Base-by-base conservation (phyloP, 768 basidiomycete species). In the Tricholomella constricta region DNA sequence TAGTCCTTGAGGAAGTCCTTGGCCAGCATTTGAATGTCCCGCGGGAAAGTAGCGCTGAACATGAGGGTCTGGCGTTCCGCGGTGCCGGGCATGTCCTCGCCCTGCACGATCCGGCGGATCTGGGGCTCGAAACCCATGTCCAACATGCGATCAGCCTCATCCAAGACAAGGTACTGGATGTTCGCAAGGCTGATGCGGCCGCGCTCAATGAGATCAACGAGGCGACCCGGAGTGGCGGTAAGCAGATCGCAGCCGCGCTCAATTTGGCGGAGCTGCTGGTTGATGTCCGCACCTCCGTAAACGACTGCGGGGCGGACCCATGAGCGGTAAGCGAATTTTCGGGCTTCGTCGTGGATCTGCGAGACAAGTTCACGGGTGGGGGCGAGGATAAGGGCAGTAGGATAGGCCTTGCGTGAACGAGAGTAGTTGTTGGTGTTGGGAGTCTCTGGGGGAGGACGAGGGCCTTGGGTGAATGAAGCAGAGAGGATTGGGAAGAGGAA, bases 71-170 rank as follows among this genome's bases (percentile, higher is more conserved):
- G 97, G 57, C 97, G 90, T 11, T 94, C 86, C 23, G 81, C 74
- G 12, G 88, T 84, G 41, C 86, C 89, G n/a, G 97, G 94, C 97
- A 99, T 99, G 69, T 99, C 97, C 65, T 94, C 94, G 62, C 91
- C 91, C 72, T 99, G 92, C 17, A 99, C 97, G 67, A 99, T 99
- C 27, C 94, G 84, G 58, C 97, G 84, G 66, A 99, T 99, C 75
- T 98, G 97, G 51, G 97, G 97, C 73, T 99, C 97, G 80, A 99
- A 99, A 88, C 97, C 97, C 97, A 99, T 99, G 78, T 99, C 97
- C 66, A 99, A 83, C 97, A 99, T 99, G 65, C 97, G 91, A 79
- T 99, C 97, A 56, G 97, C 97, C 77, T 99, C 97, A 65, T 99
- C 97, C 49, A 99, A 88, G 23, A 99, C 97, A 52, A 99, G 88